Base-by-base conservation (phyloP, 129 eudicot species). In the Tagetes patula region DNA sequence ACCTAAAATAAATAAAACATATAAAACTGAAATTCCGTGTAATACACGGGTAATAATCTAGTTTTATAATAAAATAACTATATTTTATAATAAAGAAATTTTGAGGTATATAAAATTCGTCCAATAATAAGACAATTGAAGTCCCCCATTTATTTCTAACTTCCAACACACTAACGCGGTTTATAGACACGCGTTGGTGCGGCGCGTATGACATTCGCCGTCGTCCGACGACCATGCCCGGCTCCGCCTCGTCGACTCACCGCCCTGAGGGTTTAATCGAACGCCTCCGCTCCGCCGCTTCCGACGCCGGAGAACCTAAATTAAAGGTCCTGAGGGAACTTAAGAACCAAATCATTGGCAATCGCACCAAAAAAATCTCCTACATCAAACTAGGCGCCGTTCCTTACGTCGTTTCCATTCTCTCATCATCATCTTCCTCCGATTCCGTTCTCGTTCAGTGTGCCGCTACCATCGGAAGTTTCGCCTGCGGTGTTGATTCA, bases 321-420 rank as follows among this genome's bases (percentile, higher is more conserved):
- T 82, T 90, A 36, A 94, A 88, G 71, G 85, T 87, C 9, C 78
- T 94, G 13, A 46, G 99, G 63, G 96, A 94, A 34, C 82, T 94
- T 30, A 94, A 94, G 77, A 94, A 94, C 69, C 94, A 90, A 70
- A 94, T 94, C 1, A 94, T 94, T 12, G 99, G 99, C 38, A 94
- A 94, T 67, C 89, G 91, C 2, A 94, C 99, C 4, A 90, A 88
- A 58, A 94, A 94, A 78, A 82, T 90, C 9, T 81, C 87, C 6
- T 94, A 81, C 75, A 77, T 90, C 77, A 90, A 88, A 77, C 90
- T 90, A 36, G 96, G 92, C 34, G 99, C 96, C 9, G 96, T 90
- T 20, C 93, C 96, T 6, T 83, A 58, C 73, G 90, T 89, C 69
- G 95, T 89, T n/a, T 73, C 79, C 0, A 69, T 90, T 48, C 87